Conservation (phyloP, 768 basidiomycete species). For the Suillus variegatus region DNA sequence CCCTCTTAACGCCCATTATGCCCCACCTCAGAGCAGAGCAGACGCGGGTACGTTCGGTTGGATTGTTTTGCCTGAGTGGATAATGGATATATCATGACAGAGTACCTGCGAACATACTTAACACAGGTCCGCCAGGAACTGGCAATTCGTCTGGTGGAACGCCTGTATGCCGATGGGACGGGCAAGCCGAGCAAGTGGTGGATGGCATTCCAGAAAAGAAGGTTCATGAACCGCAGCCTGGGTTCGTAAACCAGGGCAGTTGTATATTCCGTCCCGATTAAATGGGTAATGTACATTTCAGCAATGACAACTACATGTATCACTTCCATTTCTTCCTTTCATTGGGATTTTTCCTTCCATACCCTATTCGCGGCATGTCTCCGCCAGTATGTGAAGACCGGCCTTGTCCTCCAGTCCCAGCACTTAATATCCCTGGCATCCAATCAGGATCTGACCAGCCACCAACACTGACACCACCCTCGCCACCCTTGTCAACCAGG, state of each 20-base stretch:
- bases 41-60: constrained; percentile 68
- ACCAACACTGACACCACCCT: constrained; percentile 55
- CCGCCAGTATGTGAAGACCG: constrained; percentile 49
- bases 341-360: constrained; percentile 90
- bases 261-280: constrained; percentile 17
- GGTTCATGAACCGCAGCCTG: constrained; percentile 92
- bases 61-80: neutral
- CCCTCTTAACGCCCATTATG: constrained; percentile 89
- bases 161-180: constrained; percentile 89
- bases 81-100: constrained; percentile 40
- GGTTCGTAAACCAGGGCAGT: constrained; percentile 47
- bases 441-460: constrained; percentile 97
- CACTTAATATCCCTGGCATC: constrained; percentile 78
- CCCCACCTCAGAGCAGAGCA: constrained; percentile 68
- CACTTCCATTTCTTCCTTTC: constrained; percentile 56
- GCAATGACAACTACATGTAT: constrained; percentile 20
- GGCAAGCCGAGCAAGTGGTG: constrained; percentile 99
- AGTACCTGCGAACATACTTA: constrained; percentile 88
- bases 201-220: constrained; percentile 99
- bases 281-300: constrained; percentile 24
- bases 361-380: constrained; percentile 82
- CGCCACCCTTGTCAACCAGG: constrained; percentile 51
- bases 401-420: constrained; percentile 71
- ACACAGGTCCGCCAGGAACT: constrained; percentile 93
- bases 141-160: constrained; percentile 81